phyloP scores from a whole-genome alignment of 306 rosid genomes.

The Pyrus communis region DNA sequence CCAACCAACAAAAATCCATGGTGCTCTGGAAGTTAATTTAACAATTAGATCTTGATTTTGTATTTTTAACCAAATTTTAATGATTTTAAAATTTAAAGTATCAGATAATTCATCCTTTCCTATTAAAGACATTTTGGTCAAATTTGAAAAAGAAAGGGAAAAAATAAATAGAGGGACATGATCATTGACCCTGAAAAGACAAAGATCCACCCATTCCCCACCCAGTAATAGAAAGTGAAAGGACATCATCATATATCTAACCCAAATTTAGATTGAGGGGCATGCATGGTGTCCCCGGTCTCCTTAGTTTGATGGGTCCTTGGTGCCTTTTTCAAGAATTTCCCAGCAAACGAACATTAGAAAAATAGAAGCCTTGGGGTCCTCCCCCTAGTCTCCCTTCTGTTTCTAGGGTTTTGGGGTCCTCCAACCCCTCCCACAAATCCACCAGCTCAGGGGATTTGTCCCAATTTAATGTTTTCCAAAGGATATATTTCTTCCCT shows the following conservation, averaged over 20 bases:
- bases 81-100: no score
- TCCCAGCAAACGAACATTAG: neutral
- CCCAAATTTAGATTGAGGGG: slow-evolving; percentile 5
- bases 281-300: neutral
- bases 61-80: no score
- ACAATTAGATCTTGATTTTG: no score
- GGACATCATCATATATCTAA: neutral
- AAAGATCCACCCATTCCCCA: slow-evolving; percentile 17
- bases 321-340: slow-evolving; percentile 4
- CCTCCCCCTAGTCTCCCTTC: neutral
- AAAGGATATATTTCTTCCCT: neutral
- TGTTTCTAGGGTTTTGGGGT: slow-evolving; percentile 10
- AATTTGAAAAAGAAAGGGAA: neutral
- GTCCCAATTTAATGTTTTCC: neutral
- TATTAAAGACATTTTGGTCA: slow-evolving; percentile 1
- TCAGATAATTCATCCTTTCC: no score
- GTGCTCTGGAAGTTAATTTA: no score
- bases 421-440: slow-evolving; percentile 8
- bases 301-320: slow-evolving; percentile 25
- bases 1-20: no score
- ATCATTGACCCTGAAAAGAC: slow-evolving; percentile 16
- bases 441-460: slow-evolving; percentile 20
- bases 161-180: neutral
- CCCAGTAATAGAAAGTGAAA: slow-evolving; percentile 6
- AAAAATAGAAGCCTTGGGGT: neutral